Evolutionary conservation across 495 filamentous ascomycete genomes (phyloP), one percentile per base, ranked within the genome.

Genomic region (Annulohypoxylon moriforme): DNA sequence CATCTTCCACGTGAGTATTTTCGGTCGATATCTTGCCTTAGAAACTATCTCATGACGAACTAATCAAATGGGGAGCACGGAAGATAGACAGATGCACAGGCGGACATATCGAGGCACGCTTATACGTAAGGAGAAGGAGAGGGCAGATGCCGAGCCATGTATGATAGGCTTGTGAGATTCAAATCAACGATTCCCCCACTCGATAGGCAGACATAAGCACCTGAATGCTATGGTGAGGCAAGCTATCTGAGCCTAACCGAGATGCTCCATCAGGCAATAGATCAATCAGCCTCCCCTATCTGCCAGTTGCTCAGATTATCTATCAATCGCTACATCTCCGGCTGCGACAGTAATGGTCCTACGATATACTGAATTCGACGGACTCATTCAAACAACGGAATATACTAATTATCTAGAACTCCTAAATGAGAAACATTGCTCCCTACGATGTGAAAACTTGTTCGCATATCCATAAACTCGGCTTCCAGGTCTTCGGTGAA

Each of bases 81-180:
- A 29, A 2, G 9, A 44, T 44, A 18, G 40, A 44, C 13, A n/a
- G 18, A 57, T 13, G 7, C 33, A 57, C 31, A 24, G 31, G 10
- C 40, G 22, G 34, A 40, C 53, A 11, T 57, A 24, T 40, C 33
- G 22, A 40, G 25, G 13, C 18, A 38, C 31, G 31, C 53, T 57
- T 57, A 57, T 38, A 38, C 53, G 53, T 24, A 36, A 24, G 24
- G 53, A 57, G 53, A 38, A 36, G 31, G 53, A 38, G 53, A 57
- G 3, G 24, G 33, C 18, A 57, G 1, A 10, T 24, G 53, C 18
- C 34, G 16, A 38, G 34, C 18, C 53, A 38, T 57, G 20, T 24
- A 38, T 24, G 53, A 40, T 57, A 38, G 25, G 47, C 47, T 29
- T 52, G 11, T 52, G 22, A 52, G 47, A 52, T 24, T 52, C 47